These are phyloP conservation scores for Hypholoma sublateritium DNA, from an alignment of 768 basidiomycete species.

Conservation along the genomic window DNA sequence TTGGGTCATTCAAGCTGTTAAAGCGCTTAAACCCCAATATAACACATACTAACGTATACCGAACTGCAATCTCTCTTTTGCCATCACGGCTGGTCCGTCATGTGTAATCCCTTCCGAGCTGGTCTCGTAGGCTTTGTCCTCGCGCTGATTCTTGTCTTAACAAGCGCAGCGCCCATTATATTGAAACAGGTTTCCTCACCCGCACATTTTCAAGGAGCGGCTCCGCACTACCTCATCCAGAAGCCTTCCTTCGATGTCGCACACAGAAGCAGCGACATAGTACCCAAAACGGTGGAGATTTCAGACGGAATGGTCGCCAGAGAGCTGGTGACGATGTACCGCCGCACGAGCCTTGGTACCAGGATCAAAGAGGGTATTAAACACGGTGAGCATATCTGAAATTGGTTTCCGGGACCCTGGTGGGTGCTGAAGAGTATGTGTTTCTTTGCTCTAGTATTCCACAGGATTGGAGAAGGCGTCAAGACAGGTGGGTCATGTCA, in stretches of 20 bases:
- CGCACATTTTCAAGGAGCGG: background rate
- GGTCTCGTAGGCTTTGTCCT: background rate
- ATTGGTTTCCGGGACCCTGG: no score
- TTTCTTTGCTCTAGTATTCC: background rate
- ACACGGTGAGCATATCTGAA: background rate
- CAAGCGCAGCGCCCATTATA: background rate
- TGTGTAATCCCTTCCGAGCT: background rate
- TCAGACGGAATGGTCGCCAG: background rate
- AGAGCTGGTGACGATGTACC: background rate
- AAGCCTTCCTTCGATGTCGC: background rate
- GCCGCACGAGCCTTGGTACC: background rate
- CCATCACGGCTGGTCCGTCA: constrained; percentile 2
- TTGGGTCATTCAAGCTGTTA: background rate
- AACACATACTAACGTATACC: background rate
- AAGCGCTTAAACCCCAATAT: background rate
- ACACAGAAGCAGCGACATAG: background rate
- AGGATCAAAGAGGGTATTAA: background rate
- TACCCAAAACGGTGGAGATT: background rate
- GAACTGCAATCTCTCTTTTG: background rate
- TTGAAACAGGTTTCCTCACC: background rate
- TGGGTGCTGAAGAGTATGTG: background rate
- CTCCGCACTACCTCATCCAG: background rate
- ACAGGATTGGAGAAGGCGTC: background rate
- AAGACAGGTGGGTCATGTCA: background rate
- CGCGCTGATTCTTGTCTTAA: background rate